Percentiles rank a stretch among this genome's conserved stretches.
Conservation (phyloP, 345 rosid genomes). For the Eucalyptus caleyi region DNA sequence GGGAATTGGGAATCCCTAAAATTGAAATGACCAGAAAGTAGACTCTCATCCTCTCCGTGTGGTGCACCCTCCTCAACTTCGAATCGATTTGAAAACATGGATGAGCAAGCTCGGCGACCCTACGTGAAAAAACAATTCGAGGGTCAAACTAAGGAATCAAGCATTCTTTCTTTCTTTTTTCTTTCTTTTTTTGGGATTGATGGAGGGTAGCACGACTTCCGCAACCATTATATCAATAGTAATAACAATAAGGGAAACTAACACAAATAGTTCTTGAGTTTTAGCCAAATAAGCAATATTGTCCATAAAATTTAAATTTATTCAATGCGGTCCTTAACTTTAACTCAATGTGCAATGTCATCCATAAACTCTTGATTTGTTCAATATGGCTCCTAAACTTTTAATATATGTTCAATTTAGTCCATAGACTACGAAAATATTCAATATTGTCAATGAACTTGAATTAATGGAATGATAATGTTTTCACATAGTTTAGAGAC, state of each 20-base stretch:
- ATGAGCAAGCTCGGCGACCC: not conserved
- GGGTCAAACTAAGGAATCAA: not conserved
- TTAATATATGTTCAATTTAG: no score
- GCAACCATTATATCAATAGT: not conserved
- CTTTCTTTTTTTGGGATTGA: not conserved
- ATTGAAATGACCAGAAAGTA: not conserved
- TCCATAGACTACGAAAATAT: fast-evolving
- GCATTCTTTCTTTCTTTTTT: not conserved
- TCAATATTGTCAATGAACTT: not conserved
- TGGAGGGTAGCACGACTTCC: not conserved
- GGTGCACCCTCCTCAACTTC: not conserved
- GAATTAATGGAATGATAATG: no score
- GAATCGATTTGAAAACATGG: fast-evolving
- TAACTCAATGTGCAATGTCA: not conserved
- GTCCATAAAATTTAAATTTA: not conserved
- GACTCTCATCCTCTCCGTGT: not conserved
- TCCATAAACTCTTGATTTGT: no score
- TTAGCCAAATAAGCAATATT: not conserved
- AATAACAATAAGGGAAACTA: no score
- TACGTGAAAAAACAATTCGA: not conserved
- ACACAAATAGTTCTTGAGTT: not conserved
- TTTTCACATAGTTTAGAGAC: not conserved
- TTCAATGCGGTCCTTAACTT: fast-evolving
- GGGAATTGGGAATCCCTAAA: not conserved
- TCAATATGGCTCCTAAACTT: fast-evolving